Conservation (phyloP, 768 basidiomycete genomes). For the Pulveroboletus sp. region DNA sequence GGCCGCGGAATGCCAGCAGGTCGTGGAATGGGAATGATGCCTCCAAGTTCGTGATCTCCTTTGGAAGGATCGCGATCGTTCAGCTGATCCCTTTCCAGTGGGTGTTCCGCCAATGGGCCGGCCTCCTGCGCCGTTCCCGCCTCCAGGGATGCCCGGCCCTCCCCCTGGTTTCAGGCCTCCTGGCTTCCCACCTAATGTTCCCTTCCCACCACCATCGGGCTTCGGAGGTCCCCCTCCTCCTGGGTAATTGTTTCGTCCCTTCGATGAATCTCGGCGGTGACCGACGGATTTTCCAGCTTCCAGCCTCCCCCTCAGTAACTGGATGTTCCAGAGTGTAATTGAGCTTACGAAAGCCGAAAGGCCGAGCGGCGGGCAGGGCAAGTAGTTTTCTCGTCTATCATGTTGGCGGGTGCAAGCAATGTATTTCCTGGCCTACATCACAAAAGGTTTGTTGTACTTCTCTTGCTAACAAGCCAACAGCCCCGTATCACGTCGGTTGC, state of each 20-base stretch:
- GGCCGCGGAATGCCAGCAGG: constrained; percentile 96
- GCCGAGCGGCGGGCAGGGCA: constrained; percentile 24
- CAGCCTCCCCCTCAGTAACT: constrained; percentile 45
- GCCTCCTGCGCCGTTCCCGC: constrained; percentile 59
- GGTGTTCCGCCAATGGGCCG: constrained; percentile 58
- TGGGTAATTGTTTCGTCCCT: constrained; percentile 50
- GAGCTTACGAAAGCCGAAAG: constrained; percentile 10
- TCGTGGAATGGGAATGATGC: constrained; percentile 95
- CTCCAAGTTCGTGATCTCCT: constrained; percentile 55
- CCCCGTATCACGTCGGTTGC: constrained; percentile 17
- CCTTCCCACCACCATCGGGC: constrained; percentile 77
- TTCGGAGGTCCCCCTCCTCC: constrained; percentile 82
- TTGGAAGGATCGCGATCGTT: constrained; percentile 14
- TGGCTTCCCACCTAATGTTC: constrained; percentile 78
- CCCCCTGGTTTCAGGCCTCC: constrained; percentile 85
- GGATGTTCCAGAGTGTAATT: constrained; percentile 5
- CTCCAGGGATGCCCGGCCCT: constrained; percentile 80
- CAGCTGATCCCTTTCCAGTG: constrained; percentile 37
- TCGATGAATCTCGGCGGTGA: constrained; percentile 3
- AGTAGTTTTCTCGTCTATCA: constrained; percentile 23
- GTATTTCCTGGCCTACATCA: constrained; percentile 20
- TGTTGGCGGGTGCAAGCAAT: constrained; percentile 22
- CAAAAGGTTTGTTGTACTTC: constrained; percentile 29
- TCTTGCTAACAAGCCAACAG: constrained; percentile 25
- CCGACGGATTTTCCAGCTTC: constrained; percentile 32